A percentile compares a stretch with the other conserved stretches of the same genome.
Conservation (phyloP, 352 stramenopile genomes). For the Pythium grandisporangium region DNA sequence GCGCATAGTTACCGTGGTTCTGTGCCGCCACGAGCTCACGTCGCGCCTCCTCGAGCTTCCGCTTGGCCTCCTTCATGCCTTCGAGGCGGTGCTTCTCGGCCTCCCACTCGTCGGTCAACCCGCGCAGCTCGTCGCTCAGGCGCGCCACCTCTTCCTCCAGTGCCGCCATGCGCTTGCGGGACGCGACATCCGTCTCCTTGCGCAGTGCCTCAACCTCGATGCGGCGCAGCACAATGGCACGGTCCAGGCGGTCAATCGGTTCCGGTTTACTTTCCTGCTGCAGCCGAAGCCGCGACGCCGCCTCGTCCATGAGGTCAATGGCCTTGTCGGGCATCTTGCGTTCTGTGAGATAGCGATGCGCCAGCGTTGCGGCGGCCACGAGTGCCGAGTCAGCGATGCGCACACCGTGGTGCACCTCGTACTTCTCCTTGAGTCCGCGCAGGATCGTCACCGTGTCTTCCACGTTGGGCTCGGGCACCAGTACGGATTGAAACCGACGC, state of each 20-base stretch:
- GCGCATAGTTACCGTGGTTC: slow-evolving; percentile 67
- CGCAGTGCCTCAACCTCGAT: slow-evolving; percentile 82
- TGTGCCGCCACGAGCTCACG: slow-evolving; percentile 64
- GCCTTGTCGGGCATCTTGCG: slow-evolving; percentile 95
- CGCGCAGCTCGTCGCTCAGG: slow-evolving; percentile 41
- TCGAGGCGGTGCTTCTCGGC: slow-evolving; percentile 64
- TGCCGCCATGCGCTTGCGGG: slow-evolving; percentile 49
- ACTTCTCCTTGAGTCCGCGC: slow-evolving; percentile 93
- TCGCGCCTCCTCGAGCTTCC: slow-evolving; percentile 64
- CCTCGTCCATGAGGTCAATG: slow-evolving; percentile 95
- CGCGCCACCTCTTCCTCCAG: slow-evolving; percentile 62
- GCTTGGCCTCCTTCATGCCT: slow-evolving; percentile 68
- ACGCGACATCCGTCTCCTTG: slow-evolving; percentile 64
- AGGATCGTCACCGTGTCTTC: slow-evolving; percentile 96
- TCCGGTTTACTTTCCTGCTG: slow-evolving; percentile 83
- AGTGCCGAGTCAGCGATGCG: slow-evolving; percentile 92
- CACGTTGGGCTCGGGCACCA: slow-evolving; percentile 91
- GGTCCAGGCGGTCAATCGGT: slow-evolving; percentile 74
- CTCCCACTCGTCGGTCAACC: slow-evolving; percentile 70
- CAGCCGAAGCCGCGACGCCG: slow-evolving; percentile 70
- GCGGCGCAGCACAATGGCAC: slow-evolving; percentile 59
- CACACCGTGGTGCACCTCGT: slow-evolving; percentile 96
- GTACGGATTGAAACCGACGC: slow-evolving; percentile 95
- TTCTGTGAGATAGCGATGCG: slow-evolving; percentile 88
- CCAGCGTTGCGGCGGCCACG: slow-evolving; percentile 90